Evolutionary conservation across 2,329 filamentous ascomycete genomes (phyloP).

Genomic region (Fulvia fulva): DNA sequence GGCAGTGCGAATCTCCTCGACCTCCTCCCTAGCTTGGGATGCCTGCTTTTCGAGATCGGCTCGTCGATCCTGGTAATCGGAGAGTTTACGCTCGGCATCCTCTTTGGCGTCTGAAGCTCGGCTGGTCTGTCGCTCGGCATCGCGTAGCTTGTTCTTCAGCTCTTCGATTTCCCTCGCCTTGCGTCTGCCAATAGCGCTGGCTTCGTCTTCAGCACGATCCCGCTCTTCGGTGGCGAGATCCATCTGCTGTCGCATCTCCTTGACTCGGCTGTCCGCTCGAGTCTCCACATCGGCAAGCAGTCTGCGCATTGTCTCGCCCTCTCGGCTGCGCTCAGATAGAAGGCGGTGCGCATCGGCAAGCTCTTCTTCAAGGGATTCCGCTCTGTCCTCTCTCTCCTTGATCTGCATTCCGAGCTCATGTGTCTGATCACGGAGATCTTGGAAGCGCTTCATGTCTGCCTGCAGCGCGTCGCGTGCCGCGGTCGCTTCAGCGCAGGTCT

Average conservation of each 20-base stretch:
- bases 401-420: constrained; percentile 85
- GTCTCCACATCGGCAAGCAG: constrained; percentile 83
- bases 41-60: constrained; percentile 72
- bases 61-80: constrained; percentile 67
- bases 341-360: constrained; percentile 82
- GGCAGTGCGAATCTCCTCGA: constrained; percentile 68
- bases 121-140: constrained; percentile 74
- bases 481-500: constrained; percentile 64
- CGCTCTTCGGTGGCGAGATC: constrained; percentile 90
- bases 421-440: constrained; percentile 87
- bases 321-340: constrained; percentile 80
- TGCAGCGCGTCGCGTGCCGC: constrained; percentile 50
- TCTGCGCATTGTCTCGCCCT: constrained; percentile 91
- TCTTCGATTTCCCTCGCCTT: constrained; percentile 83
- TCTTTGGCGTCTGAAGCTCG: constrained; percentile 70
- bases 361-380: constrained; percentile 87
- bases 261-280: constrained; percentile 72
- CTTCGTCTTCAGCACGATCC: constrained; percentile 87
- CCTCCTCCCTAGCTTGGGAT: constrained; percentile 66
- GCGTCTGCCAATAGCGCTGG: constrained; percentile 69
- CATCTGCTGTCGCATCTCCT: constrained; percentile 84
- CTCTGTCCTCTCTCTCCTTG: constrained; percentile 78
- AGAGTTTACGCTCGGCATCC: constrained; percentile 68
- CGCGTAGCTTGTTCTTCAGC: constrained; percentile 70
- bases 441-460: constrained; percentile 52